Percentiles rank a stretch among this genome's conserved stretches.
Evolutionary conservation across 331 rosid genomes (phyloP).

Genomic region (Rhamnella rubrinervis): DNA sequence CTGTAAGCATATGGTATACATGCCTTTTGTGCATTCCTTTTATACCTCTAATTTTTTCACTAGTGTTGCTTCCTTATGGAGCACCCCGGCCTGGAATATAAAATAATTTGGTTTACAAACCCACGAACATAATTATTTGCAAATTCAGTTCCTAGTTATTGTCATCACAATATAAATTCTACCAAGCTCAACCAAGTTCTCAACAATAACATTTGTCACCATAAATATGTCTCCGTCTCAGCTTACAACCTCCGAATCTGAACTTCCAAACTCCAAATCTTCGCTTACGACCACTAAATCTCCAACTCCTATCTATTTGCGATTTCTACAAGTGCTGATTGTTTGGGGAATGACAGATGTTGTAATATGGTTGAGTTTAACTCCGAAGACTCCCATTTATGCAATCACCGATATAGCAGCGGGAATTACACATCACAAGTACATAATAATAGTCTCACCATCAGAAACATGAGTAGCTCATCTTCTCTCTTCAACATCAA

Average conservation of each 20-base stretch:
- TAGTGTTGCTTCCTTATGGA: too few relatives aligned
- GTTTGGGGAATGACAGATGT: background rate
- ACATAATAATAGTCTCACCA: background rate
- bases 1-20: too few relatives aligned
- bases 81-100: too few relatives aligned
- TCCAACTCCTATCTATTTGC: background rate
- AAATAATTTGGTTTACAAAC: too few relatives aligned
- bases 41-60: too few relatives aligned
- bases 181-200: conserved; percentile 1
- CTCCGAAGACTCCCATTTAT: conserved; percentile 20
- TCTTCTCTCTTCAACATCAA: background rate
- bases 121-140: background rate
- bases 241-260: too few relatives aligned
- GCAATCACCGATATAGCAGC: background rate
- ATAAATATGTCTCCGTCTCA: background rate
- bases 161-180: background rate
- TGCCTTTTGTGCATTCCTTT: too few relatives aligned
- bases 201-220: background rate
- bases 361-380: conserved; percentile 13
- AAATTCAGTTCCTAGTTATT: background rate
- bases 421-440: background rate
- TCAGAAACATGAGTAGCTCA: background rate
- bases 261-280: too few relatives aligned
- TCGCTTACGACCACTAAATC: too few relatives aligned
- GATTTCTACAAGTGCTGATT: conserved; percentile 6